These are phyloP conservation scores for Brassica cretica DNA, from an alignment of 345 rosid species.

Conservation along the genomic window DNA sequence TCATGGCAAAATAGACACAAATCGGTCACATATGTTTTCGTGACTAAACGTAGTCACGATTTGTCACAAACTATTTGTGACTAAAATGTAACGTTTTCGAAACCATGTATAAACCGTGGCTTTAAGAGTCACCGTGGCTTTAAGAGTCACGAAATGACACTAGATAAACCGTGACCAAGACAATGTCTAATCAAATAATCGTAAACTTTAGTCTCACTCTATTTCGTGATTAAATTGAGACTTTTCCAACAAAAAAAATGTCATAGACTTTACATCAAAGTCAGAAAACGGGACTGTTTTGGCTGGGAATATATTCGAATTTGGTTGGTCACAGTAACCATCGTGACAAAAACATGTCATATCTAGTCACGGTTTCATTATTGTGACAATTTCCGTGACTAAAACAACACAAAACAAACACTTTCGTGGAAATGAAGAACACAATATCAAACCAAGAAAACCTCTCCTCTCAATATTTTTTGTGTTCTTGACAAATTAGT, in stretches of 20 bases:
- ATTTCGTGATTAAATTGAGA: neutral
- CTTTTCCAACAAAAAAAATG: too few relatives aligned
- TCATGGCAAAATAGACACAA: neutral
- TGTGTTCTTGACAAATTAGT: neutral
- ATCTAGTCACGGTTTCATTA: too few relatives aligned
- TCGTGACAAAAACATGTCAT: too few relatives aligned
- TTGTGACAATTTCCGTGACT: too few relatives aligned
- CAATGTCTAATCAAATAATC: neutral
- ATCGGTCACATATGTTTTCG: neutral
- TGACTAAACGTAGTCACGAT: neutral
- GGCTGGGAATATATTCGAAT: too few relatives aligned
- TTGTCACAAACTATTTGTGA: neutral
- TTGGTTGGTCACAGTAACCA: too few relatives aligned
- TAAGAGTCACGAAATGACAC: neutral
- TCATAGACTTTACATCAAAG: too few relatives aligned
- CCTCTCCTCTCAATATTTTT: neutral
- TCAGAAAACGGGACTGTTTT: too few relatives aligned
- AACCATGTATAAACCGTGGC: too few relatives aligned
- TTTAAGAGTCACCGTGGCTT: neutral
- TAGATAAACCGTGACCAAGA: too few relatives aligned
- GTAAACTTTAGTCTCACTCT: neutral
- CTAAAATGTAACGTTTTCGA: neutral
- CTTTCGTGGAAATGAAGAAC: neutral
- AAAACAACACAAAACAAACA: too few relatives aligned
- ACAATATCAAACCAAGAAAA: neutral